Conservation (phyloP, 768 basidiomycete genomes). For the Tephrocybe rancida region DNA sequence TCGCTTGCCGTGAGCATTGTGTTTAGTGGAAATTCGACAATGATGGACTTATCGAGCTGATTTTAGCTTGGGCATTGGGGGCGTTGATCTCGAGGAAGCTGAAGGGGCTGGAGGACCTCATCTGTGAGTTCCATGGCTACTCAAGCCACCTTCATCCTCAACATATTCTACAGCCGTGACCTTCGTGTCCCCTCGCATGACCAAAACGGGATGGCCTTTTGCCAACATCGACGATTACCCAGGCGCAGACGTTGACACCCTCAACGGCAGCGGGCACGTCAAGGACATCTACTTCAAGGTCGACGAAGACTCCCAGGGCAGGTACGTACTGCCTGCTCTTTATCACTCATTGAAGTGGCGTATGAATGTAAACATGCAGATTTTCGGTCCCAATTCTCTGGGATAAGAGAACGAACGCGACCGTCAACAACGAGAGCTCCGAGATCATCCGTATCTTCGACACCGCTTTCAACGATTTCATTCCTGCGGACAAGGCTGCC, state of each 20-base stretch:
- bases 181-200: constrained; percentile 86
- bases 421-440: constrained; percentile 94
- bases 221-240: constrained; percentile 67
- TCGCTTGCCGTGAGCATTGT: constrained; percentile 70
- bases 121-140: constrained; percentile 54
- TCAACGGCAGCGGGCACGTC: constrained; percentile 69
- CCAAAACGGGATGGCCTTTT: constrained; percentile 87
- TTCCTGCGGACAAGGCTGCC: constrained; percentile 64
- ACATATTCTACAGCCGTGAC: constrained; percentile 56
- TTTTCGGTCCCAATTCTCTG: constrained; percentile 90
- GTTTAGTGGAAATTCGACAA: neutral
- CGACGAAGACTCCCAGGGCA: constrained; percentile 69
- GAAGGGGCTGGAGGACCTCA: constrained; percentile 85
- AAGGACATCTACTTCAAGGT: constrained; percentile 84
- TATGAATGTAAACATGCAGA: constrained; percentile 28
- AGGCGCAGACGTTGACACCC: constrained; percentile 70
- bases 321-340: constrained; percentile 36
- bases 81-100: constrained; percentile 86
- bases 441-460: constrained; percentile 97
- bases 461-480: constrained; percentile 71
- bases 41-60: neutral
- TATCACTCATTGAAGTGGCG: too few relatives aligned
- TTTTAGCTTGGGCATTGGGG: constrained; percentile 84
- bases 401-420: constrained; percentile 84
- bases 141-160: neutral